Conservation (phyloP, 208 protist genomes). For the Eutreptiella sp. region DNA sequence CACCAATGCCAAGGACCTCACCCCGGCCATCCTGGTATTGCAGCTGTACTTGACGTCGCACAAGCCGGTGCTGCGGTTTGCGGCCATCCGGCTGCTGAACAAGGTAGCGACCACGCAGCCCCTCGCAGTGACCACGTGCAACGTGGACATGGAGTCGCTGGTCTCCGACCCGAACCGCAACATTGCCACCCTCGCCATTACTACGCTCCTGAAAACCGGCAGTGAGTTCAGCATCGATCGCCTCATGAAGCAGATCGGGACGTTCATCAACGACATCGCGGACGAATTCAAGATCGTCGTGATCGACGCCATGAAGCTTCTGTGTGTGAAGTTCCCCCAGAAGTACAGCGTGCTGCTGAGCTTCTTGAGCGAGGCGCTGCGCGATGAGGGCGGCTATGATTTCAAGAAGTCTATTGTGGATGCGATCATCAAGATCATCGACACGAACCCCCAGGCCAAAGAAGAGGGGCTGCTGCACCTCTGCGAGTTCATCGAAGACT, state of each 20-base stretch:
- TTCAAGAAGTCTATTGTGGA: constrained; percentile 93
- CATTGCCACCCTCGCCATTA: constrained; percentile 96
- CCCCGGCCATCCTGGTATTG: constrained; percentile 79
- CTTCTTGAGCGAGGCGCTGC: constrained; percentile 75
- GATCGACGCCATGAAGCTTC: constrained; percentile 84
- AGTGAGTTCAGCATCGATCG: constrained; percentile 88
- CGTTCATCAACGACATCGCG: constrained; percentile 85
- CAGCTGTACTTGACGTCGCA: constrained; percentile 85
- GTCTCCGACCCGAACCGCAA: constrained; percentile 88
- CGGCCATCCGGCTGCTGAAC: constrained; percentile 87
- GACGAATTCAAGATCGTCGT: constrained; percentile 96
- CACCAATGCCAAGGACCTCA: constrained; percentile 74
- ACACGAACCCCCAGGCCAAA: constrained; percentile 73
- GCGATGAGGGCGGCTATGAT: constrained; percentile 74
- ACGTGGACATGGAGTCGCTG: constrained; percentile 90
- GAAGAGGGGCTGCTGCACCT: constrained; percentile 83
- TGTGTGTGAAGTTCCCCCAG: constrained; percentile 89
- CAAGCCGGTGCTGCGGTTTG: constrained; percentile 83
- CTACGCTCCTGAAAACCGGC: constrained; percentile 93
- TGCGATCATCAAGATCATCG: constrained; percentile 85
- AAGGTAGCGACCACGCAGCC: constrained; percentile 66
- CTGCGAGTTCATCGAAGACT: constrained; percentile 99
- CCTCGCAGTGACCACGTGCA: constrained; percentile 77
- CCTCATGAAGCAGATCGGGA: constrained; percentile 90
- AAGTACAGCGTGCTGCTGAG: constrained; percentile 79